Base-by-base conservation (phyloP, 106 monocot species). In the Platanthera zijinensis region DNA sequence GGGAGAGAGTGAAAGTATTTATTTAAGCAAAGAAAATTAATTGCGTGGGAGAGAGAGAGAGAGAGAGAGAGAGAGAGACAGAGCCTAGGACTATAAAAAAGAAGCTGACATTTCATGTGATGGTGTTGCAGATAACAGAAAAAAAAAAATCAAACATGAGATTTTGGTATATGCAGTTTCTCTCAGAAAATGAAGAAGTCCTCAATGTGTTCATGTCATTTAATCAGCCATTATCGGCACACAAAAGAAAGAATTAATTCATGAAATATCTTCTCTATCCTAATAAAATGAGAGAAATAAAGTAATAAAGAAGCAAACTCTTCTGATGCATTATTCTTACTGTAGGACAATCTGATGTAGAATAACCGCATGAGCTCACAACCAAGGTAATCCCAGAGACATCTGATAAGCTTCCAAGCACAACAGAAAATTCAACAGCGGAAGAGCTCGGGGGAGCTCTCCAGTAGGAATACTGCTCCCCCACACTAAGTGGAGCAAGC, bases 321-420 rank as follows among this genome's bases (percentile, higher is more conserved):
- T 72, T 46, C 4, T 51, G 51, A 72, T 10, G 49, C 22, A 19
- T 81, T 76, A 75, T 69, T 51, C 99, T 90, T 87, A 99, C 99
- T 74, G 80, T 85, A 71, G 99, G 99, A 76, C 88, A 88, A 75
- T 99, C 92, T 28, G 62, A 89, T 48, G 75, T 22, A 46, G 99
- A 88, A 78, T 90, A 99, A 48, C 99, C 99, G 82, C 99, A 99
- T 19, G 99, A 86, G 79, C 99, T 94, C 77, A 90, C 88, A 81
- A 99, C 77, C 67, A 99, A 69, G 3, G 79, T 87, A 77, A 90
- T 92, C 7, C 94, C 99, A 54, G 86, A 90, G 28, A 99, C 92
- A 83, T 94, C 94, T 66, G 99, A 92, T 59, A 92, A 68, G 73
- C 78, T 83, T 71, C 84, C 94, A 80, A 99, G 92, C 76, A 94